Base-by-base conservation (phyloP, 768 basidiomycete species). In the Lentinula sp. region DNA sequence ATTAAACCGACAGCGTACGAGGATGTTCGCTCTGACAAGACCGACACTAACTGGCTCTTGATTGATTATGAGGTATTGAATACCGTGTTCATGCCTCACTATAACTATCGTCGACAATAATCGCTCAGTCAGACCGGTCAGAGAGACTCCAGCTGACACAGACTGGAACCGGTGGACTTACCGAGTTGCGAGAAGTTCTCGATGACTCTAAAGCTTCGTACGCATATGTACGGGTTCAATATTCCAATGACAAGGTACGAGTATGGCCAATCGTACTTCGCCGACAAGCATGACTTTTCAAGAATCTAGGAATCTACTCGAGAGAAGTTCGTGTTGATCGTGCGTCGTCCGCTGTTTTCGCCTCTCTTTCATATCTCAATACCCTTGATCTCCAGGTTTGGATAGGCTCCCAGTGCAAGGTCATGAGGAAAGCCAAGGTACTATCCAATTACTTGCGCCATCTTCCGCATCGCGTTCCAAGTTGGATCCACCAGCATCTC, bases 341-440 rank as follows among this genome's bases (percentile, higher is more conserved):
- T 83, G 40, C 57, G 63, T 63, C 40, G 31, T 61, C 58, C 51
- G 64, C 60, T 64, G 61, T 32, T 56, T 65, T 59, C 59, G 51
- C 51, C 59, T 56, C 61, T 34, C 40, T 21, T 39, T 15, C 8
- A 21, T 65, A 53, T 62, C 65, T 65, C 55, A 59, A 50, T 64
- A 64, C 65, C 57, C 63, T 61, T 62, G 59, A 40, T 63, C 43
- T 37, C 49, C 61, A 82, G 79, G 80, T 84, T 49, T 93, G 91
- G 91, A 93, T 93, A 74, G 91, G 92, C 48, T 76, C 83, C 18
- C 73, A 76, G 45, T 91, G 92, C 75, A 94, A 93, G 76, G 82
- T 95, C 64, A 93, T 96, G 94, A 82, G 95, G 63, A 89, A 87
- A 76, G 95, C 88, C 46, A 95, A 93, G 86, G 91, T 91, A 61